These are phyloP conservation scores for Epichloe sp. DNA, from an alignment of 2,329 filamentous ascomycete genomes.

Conservation along the genomic window DNA sequence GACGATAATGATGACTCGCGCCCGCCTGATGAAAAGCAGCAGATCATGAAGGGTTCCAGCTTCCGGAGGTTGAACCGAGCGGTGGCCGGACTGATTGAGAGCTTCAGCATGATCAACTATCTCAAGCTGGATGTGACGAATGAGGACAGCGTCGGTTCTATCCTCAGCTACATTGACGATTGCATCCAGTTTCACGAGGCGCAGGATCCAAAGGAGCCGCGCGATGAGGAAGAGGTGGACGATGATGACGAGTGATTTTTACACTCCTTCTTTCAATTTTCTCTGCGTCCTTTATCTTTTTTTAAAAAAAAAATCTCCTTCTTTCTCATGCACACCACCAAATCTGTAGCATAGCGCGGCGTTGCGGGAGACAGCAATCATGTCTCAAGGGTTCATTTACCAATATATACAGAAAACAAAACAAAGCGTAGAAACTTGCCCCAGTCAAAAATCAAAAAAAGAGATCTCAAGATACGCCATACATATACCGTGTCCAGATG, in stretches of 20 bases:
- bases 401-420: neutral
- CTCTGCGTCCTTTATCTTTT: neutral
- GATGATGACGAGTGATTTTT: conserved; percentile 24
- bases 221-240: conserved; percentile 38
- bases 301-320: neutral
- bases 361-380: neutral
- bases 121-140: conserved; percentile 79
- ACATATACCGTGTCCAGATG: too few relatives aligned
- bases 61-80: conserved; percentile 78
- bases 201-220: conserved; percentile 77
- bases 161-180: conserved; percentile 88
- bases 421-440: neutral
- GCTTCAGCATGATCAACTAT: conserved; percentile 96
- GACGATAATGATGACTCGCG: conserved; percentile 38
- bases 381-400: neutral
- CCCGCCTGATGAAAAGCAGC: conserved; percentile 52
- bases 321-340: neutral
- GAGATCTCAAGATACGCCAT: too few relatives aligned
- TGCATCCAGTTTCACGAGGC: conserved; percentile 88
- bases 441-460: neutral
- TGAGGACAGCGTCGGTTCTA: conserved; percentile 76
- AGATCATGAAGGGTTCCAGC: conserved; percentile 66
- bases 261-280: neutral
- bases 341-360: conserved; percentile 5
- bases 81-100: conserved; percentile 84